phyloP scores from a whole-genome alignment of 495 filamentous ascomycete genomes.

The Eremomyces bilateralis region DNA sequence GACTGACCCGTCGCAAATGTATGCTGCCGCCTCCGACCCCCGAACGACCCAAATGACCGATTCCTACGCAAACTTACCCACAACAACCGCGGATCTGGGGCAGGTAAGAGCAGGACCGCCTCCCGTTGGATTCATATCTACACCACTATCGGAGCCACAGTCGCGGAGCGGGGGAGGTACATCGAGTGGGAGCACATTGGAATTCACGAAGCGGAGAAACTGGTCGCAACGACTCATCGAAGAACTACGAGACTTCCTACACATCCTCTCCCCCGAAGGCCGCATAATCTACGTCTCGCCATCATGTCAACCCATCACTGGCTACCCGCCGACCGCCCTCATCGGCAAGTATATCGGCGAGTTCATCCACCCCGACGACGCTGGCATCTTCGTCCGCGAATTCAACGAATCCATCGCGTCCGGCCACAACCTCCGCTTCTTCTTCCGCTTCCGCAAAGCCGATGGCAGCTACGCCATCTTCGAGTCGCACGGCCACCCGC shows the following conservation, averaged over 20 bases:
- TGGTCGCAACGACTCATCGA: conserved; percentile 80
- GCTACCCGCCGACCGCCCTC: conserved; percentile 47
- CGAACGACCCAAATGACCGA: no score
- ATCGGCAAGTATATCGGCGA: conserved; percentile 53
- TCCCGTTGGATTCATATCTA: conserved; percentile 20
- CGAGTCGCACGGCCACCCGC: conserved; percentile 79
- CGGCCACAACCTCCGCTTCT: conserved; percentile 58
- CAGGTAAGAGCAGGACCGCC: conserved; percentile 19
- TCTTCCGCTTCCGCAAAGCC: conserved; percentile 67
- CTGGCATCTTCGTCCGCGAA: conserved; percentile 62
- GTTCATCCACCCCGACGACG: conserved; percentile 77
- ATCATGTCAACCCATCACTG: conserved; percentile 56
- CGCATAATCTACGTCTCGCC: conserved; percentile 69
- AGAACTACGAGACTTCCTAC: conserved; percentile 72
- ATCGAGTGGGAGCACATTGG: conserved; percentile 39
- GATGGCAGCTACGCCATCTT: conserved; percentile 60
- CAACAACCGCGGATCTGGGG: background rate
- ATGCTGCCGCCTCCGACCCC: no score
- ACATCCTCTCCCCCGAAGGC: conserved; percentile 70
- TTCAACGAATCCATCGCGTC: conserved; percentile 81
- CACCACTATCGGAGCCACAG: conserved; percentile 13
- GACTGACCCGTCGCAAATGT: no score
- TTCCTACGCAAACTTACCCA: background rate
- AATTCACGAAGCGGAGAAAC: conserved; percentile 65
- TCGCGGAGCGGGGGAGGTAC: conserved; percentile 20